Evolutionary conservation across 805 yeast genomes (phyloP), one percentile per base, ranked within the genome.

Genomic region (Metschnikowia gelsemii): DNA sequence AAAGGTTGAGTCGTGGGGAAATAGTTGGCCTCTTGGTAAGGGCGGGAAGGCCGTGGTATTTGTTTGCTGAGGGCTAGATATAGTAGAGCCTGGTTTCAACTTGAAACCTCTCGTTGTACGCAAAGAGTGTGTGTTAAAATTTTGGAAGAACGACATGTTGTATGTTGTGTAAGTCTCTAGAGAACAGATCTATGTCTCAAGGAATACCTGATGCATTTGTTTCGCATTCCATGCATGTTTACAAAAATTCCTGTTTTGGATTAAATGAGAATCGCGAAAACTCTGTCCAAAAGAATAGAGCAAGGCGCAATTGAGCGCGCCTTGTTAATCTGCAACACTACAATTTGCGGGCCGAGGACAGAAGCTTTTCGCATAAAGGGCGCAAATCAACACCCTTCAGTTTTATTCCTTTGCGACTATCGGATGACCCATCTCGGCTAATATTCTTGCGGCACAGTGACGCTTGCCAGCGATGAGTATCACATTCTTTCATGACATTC

Each of bases 41-140:
- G 55, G 45, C 2, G 73, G 72, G 32, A 68, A 58, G 3, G 60
- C 63, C 32, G 55, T 59, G 18, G 70, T 57, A 23, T 61, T 48
- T 11, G 28, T 24, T 5, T 70, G 70, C 35, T 65, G 67, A 1
- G 73, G 73, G 29, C 62, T 58, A 7, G 73, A 63, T 20, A 66
- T 65, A 14, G 72, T 71, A 3, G 72, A 61, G 2, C 62, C 49
- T 37, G 59, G 67, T 46, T 70, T 70, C 44, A 69, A 54, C 49
- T 68, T 69, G 53, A 70, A 70, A 11, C 74, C 74, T 38, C 74
- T 55, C 3, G 74, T 68, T 8, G 73, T 55, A 33, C 68, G 58
- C 43, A 70, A 59, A 19, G 71, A 55, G 43, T 69, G 75, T 1
- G 73, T 62, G 50, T 70, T 70, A 61, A 70, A 68, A 54, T 69